These are phyloP conservation scores for Babesia bigemina DNA, from an alignment of 169 alveolate species.

Conservation along the genomic window DNA sequence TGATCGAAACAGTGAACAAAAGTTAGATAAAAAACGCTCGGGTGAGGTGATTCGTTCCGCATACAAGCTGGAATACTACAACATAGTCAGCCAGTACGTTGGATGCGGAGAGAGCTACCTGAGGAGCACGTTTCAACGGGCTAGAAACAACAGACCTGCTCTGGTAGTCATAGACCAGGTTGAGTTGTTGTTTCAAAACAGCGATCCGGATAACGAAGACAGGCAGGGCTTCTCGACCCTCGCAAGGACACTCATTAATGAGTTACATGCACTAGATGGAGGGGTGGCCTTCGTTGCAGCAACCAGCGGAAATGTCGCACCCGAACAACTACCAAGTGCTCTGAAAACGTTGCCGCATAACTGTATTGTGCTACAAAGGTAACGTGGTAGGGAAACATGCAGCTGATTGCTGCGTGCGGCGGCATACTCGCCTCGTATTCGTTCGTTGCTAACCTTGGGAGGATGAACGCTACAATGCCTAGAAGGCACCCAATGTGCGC, in stretches of 20 bases:
- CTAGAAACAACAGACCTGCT: constrained; percentile 53
- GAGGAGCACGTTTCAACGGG: constrained; percentile 41
- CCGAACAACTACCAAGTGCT: constrained; percentile 22
- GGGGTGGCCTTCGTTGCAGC: constrained; percentile 42
- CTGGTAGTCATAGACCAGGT: constrained; percentile 55
- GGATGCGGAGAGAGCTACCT: constrained; percentile 63
- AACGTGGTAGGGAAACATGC: constrained; percentile 1
- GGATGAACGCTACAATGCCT: not conserved
- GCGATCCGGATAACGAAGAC: constrained; percentile 5
- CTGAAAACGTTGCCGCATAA: constrained; percentile 18
- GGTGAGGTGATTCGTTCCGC: not conserved
- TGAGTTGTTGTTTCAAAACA: constrained; percentile 33
- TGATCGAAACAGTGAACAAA: not conserved
- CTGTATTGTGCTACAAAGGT: constrained; percentile 20
- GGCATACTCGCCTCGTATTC: constrained; percentile 32
- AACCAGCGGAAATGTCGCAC: constrained; percentile 39
- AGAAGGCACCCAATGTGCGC: not conserved
- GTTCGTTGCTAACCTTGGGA: constrained; percentile 23
- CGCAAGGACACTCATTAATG: constrained; percentile 50
- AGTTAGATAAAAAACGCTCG: not conserved
- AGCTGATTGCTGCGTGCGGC: constrained; percentile 21
- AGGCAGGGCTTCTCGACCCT: constrained; percentile 44
- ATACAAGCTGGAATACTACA: constrained; percentile 49
- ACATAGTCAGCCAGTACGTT: constrained; percentile 56
- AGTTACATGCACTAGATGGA: constrained; percentile 40